Evolutionary conservation across 257 asterid species (phyloP).

Genomic region (Linderniella brevidens): DNA sequence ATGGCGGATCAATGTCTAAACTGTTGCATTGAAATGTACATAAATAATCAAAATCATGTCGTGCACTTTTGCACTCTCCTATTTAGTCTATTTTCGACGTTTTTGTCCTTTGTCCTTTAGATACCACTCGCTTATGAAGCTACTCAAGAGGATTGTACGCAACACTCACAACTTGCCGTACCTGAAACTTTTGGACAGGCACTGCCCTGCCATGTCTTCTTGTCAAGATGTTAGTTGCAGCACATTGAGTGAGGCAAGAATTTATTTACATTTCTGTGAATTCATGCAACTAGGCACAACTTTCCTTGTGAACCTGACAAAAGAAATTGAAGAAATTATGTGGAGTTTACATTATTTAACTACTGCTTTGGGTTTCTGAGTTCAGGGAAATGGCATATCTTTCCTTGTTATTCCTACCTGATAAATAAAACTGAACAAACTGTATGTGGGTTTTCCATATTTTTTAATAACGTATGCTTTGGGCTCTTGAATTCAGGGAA

Average conservation of each 20-base stretch:
- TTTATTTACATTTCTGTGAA: conserved; percentile 10
- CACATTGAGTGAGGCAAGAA: conserved; percentile 24
- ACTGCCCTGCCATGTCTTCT: conserved; percentile 37
- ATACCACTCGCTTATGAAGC: conserved; percentile 45
- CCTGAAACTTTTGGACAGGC: conserved; percentile 59
- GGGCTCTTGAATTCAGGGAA: conserved; percentile 21
- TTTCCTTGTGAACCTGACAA: not conserved
- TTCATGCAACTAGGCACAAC: not conserved
- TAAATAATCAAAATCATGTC: not conserved
- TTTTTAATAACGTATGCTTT: conserved; percentile 7
- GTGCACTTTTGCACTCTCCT: not conserved
- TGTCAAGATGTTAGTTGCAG: conserved; percentile 14
- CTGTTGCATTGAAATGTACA: not conserved
- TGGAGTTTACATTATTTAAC: conserved; percentile 1
- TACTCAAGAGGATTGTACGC: conserved; percentile 48
- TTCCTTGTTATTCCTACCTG: not conserved
- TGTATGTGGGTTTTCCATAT: not conserved
- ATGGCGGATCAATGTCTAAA: too few species aligned
- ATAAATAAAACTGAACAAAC: not conserved
- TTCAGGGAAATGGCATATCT: conserved; percentile 18
- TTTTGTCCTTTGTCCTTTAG: conserved; percentile 24
- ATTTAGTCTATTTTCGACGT: conserved; percentile 8
- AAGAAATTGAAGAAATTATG: not conserved
- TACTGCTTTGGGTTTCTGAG: conserved; percentile 9
- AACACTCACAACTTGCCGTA: conserved; percentile 36